Base-by-base conservation (phyloP, 768 basidiomycete species). In the Termitomyces sp. region DNA sequence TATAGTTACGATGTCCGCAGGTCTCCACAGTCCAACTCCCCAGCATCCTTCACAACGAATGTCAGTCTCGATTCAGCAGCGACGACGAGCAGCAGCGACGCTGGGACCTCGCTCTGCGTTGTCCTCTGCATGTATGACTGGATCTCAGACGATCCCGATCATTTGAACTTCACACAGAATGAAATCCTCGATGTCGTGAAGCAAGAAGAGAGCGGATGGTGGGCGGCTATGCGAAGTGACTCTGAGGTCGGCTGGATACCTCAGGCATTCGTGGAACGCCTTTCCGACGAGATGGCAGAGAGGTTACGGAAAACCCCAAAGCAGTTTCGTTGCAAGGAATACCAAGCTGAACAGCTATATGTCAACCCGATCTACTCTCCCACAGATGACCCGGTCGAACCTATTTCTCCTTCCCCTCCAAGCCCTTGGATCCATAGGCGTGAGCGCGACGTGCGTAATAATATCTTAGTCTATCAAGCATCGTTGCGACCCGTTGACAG, bases 241-340 rank as follows among this genome's bases (percentile, higher is more conserved):
- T 79, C 78, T 12, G 71, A 77, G 32, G 75, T 88, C 31, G 88
- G 89, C 43, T 91, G 90, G 90, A 83, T 91, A 55, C 89, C 89
- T 10, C 78, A 82, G 58, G 81, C 84, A 1, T 91, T 82, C 66
- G 86, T 92, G 5, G 73, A 72, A 47, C 73, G 77, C 2, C 70
- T 91, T 10, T 68, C 78, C 9, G 72, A 74, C 29, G 76, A 80
- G 33, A 79, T 81, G 71, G 71, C 77, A 5, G 77, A 82, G 18
- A 76, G 68, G 53, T 68, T 85, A 43, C 68, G 68, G 50, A 70
- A 70, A 41, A 70, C 78, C 4, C 68, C 68, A n/a, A 72, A 73
- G 64, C 76, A 78, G 56, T 64, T 77, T 42, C 72, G 81, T 3
- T 66, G 73, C 18, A 73, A 71, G 56, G 79, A 79, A 60, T 79